Evolutionary conservation across 768 basidiomycete species (phyloP), one percentile per base, ranked within the genome.

Genomic region (Hysterangium stoloniferum): DNA sequence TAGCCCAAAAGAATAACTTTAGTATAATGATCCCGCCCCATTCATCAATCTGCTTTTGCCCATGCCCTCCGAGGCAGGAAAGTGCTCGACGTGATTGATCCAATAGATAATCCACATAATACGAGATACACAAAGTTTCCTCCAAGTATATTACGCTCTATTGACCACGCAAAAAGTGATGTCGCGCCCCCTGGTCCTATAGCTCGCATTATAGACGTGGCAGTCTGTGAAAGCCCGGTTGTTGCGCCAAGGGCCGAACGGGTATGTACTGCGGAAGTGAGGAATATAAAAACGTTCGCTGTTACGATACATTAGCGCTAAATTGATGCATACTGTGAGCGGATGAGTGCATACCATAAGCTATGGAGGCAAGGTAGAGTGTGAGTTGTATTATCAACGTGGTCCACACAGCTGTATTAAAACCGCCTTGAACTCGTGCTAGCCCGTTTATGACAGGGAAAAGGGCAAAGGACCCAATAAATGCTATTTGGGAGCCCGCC

Each of bases 101-200:
- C 32, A 20, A 36, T 11, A 8, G 33, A 22, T 15, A 37, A 12
- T 5, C 20, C 4, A 28, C 33, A 48, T 19, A 59, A 37, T 24
- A 70, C 33, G 12, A 54, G 17, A 31, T 71, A 73, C 2, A 73
- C 71, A 36, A 74, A 58, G 46, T 72, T 67, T 1, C 78, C 78
- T 1, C 74, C 73, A 1, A 68, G 58, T 35, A 77, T 62, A 34
- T 72, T 65, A 33, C 59, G 59, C 51, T 78, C 63, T 7, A 79
- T 76, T 0, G 84, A 83, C 31, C 85, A 59, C 22, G 82, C 74
- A 55, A 79, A 82, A 13, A 82, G 61, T 1, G 80, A 80, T 2
- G 77, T 73, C 4, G 79, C 71, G 17, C 73, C 56, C 11, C 75
- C 68, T 0, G 80, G 81, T 1, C 76, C 77, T 6, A 81, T 58